Evolutionary conservation across 768 basidiomycete genomes (phyloP).

Genomic region (Podaxis mareebaensis): DNA sequence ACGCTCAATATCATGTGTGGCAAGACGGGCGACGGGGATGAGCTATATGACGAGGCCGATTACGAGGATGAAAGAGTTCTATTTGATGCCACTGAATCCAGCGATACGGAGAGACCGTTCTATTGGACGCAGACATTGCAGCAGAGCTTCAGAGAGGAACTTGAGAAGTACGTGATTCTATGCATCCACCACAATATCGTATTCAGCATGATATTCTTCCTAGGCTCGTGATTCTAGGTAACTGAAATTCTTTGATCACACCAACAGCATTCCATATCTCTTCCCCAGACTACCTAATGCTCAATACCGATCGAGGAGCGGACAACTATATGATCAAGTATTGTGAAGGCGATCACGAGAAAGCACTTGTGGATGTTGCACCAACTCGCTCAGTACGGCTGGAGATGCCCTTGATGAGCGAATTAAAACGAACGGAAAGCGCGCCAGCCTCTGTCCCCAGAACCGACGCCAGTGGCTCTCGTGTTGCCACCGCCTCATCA

Average conservation of each 20-base stretch:
- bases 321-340: conserved; percentile 95
- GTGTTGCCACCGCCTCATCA: conserved; percentile 25
- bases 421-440: conserved; percentile 52
- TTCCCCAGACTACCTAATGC: conserved; percentile 79
- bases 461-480: conserved; percentile 34
- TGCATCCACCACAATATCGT: not conserved
- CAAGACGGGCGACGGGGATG: conserved; percentile 73
- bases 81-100: conserved; percentile 64
- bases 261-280: conserved; percentile 10
- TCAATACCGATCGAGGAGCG: conserved; percentile 86
- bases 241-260: not conserved
- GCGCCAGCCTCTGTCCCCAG: conserved; percentile 35
- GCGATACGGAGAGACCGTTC: conserved; percentile 60
- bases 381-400: conserved; percentile 67
- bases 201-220: conserved; percentile 18
- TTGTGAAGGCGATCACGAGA: conserved; percentile 80
- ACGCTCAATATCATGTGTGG: conserved; percentile 84
- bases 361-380: conserved; percentile 74
- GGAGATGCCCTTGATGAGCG: conserved; percentile 75
- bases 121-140: conserved; percentile 83
- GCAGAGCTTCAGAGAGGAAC: conserved; percentile 80
- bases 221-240: conserved; percentile 84
- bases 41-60: conserved; percentile 68
- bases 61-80: conserved; percentile 73
- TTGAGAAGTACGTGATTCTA: conserved; percentile 69